Evolutionary conservation across 2,329 filamentous ascomycete genomes (phyloP).

Genomic region (Macroventuria anomochaeta): DNA sequence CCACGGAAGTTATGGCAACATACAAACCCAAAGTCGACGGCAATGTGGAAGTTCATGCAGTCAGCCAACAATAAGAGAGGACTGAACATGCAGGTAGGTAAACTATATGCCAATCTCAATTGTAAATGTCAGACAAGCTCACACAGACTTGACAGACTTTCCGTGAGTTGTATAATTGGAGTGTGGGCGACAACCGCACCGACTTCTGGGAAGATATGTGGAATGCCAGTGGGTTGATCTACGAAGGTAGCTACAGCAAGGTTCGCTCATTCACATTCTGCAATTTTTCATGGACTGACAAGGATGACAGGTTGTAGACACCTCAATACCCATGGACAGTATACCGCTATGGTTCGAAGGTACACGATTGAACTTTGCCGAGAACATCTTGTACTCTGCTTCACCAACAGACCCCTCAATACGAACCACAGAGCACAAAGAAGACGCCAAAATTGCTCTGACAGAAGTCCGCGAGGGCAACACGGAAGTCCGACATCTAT

Average conservation of each 20-base stretch:
- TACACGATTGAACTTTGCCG: constrained; percentile 75
- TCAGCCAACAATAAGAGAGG: constrained; percentile 65
- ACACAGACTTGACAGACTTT: constrained; percentile 61
- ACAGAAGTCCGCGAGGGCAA: constrained; percentile 76
- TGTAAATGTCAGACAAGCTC: background rate
- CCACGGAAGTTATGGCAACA: constrained; percentile 59
- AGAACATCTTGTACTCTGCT: constrained; percentile 74
- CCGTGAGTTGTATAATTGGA: constrained; percentile 73
- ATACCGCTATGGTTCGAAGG: constrained; percentile 81
- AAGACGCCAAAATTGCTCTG: constrained; percentile 72
- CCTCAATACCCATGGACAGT: constrained; percentile 70
- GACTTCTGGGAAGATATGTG: constrained; percentile 52
- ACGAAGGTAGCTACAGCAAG: constrained; percentile 38
- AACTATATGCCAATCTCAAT: background rate
- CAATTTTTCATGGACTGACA: background rate
- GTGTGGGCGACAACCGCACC: constrained; percentile 61
- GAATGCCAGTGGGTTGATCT: constrained; percentile 36
- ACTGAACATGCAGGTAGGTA: constrained; percentile 63
- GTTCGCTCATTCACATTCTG: constrained; percentile 11
- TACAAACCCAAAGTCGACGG: constrained; percentile 51
- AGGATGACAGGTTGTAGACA: constrained; percentile 66
- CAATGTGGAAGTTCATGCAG: constrained; percentile 59
- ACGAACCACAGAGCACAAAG: constrained; percentile 66
- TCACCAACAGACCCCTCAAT: constrained; percentile 52
- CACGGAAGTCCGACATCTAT: constrained; percentile 60